phyloP scores from a whole-genome alignment of 495 filamentous ascomycete genomes.

The Aspergillus ellipticus region DNA sequence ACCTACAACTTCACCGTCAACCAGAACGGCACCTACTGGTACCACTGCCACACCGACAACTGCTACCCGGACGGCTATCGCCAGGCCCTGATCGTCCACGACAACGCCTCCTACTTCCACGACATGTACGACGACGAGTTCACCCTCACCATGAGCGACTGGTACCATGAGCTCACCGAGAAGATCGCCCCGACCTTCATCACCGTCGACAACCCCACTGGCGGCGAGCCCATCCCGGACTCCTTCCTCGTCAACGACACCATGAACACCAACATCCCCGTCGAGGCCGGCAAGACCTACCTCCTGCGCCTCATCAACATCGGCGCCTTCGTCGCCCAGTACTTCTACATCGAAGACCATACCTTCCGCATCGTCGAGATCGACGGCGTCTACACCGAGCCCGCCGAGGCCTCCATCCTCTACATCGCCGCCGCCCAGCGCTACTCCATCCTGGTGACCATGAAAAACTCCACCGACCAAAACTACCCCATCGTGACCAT shows the following conservation, averaged over 20 bases:
- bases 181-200: constrained; percentile 44
- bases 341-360: constrained; percentile 76
- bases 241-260: constrained; percentile 57
- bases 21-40: constrained; percentile 80
- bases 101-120: constrained; percentile 56
- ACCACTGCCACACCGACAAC: constrained; percentile 65
- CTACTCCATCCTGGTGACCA: constrained; percentile 64
- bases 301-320: constrained; percentile 75
- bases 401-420: constrained; percentile 54
- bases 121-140: constrained; percentile 65
- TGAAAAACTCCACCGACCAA: constrained; percentile 55
- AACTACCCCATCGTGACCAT: constrained; percentile 63
- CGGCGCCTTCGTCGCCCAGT: constrained; percentile 68
- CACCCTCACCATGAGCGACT: constrained; percentile 64
- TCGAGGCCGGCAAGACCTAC: constrained; percentile 75
- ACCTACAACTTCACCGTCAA: constrained; percentile 78
- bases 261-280: constrained; percentile 50
- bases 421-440: constrained; percentile 69
- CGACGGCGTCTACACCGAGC: constrained; percentile 53
- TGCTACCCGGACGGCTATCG: constrained; percentile 77
- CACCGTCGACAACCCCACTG: constrained; percentile 46
- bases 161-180: constrained; percentile 50
- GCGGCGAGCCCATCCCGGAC: constrained; percentile 51
- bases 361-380: constrained; percentile 56
- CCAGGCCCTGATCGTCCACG: constrained; percentile 68